A percentile compares a stretch with the other conserved stretches of the same genome.
These are phyloP conservation scores for Solanum piurae DNA, from an alignment of 257 asterid genomes.

Conservation along the genomic window DNA sequence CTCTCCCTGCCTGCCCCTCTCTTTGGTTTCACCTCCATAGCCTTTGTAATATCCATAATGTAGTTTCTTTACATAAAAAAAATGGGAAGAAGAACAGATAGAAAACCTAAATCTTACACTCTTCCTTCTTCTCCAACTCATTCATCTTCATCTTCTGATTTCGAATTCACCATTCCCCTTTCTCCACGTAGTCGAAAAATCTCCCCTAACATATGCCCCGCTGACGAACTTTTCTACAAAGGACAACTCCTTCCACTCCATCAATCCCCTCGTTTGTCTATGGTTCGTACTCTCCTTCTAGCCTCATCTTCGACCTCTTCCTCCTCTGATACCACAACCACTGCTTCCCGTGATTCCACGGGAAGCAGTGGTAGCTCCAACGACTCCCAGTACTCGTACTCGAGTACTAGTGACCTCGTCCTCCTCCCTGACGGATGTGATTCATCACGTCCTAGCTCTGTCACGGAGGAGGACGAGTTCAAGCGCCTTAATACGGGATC, in stretches of 20 bases:
- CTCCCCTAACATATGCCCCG: conserved; percentile 60
- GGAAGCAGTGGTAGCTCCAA: conserved; percentile 30
- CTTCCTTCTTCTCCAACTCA: conserved; percentile 86
- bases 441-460: conserved; percentile 75
- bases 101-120: conserved; percentile 50
- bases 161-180: conserved; percentile 67
- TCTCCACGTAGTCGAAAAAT: conserved; percentile 42
- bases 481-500: conserved; percentile 22
- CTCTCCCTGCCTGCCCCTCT: not conserved
- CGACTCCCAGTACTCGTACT: conserved; percentile 40
- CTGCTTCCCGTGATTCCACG: conserved; percentile 66
- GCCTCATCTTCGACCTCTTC: conserved; percentile 73
- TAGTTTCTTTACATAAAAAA: conserved; percentile 4
- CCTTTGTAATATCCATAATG: conserved; percentile 2
- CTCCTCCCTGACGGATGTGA: conserved; percentile 39
- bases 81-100: conserved; percentile 54
- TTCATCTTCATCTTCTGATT: conserved; percentile 71
- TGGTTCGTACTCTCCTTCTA: conserved; percentile 63
- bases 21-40: not conserved
- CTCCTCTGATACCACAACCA: conserved; percentile 68
- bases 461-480: conserved; percentile 47
- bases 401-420: conserved; percentile 16
- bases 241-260: conserved; percentile 90
- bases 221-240: conserved; percentile 92
- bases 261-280: conserved; percentile 68